Evolutionary conservation across 768 basidiomycete species (phyloP), one percentile per base, ranked within the genome.

Genomic region (Podaxis sp.): DNA sequence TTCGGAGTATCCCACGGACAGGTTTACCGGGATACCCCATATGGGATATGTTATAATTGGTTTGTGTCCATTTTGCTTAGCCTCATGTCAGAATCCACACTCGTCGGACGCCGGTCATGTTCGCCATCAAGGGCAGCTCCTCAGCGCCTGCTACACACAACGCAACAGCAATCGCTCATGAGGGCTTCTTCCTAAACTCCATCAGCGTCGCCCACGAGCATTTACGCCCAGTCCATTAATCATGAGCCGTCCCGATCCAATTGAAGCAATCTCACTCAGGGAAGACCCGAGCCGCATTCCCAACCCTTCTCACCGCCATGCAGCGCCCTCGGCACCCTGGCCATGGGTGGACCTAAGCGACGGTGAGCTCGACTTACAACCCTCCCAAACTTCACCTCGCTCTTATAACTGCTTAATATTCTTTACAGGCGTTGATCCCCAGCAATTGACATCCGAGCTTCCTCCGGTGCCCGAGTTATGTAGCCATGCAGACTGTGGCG

Each of bases 271-370:
- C n/a, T 13, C 52, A 30, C 36, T 4, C 24, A 64, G 59, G 39
- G 57, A 64, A 22, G 59, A 67, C 42, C 52, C 58, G 17, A 57
- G 57, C 13, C 65, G 67, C 33, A 65, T 77, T 24, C 71, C 75
- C 4, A 70, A 76, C 22, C 79, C 80, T 6, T 77, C 79, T 19
- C 76, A 79, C 67, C 75, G 80, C 55, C 80, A 81, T 69, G 78
- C 79, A 36, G 75, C 79, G 9, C 80, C 80, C 63, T 82, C 80
- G 22, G 79, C 79, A 2, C 80, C 80, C 8, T 80, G 80, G 80
- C 80, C 80, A 19, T 57, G 61, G 57, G 55, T 51, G 4, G 55
- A 61, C 11, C 12, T 61, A 28, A 52, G 30, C 33, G 58, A 59
- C n/a, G 49, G 64, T 61, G 1, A 57, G 59, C n/a, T 13, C n/a